Base-by-base conservation (phyloP, 352 stramenopile genomes). In the Pythium brassicae region DNA sequence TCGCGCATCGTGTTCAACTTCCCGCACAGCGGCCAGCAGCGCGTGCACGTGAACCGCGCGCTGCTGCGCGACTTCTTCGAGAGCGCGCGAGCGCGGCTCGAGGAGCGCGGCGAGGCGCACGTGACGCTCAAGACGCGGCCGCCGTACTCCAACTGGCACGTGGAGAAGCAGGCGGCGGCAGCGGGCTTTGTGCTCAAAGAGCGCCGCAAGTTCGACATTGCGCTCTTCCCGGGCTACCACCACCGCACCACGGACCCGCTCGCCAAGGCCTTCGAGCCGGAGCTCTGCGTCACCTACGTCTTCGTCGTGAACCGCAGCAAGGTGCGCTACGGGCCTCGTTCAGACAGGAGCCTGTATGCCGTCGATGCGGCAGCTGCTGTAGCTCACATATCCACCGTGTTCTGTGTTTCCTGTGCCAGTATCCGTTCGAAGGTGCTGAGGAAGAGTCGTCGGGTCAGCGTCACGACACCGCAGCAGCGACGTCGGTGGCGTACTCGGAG, bases 1-100 rank as follows among this genome's bases (percentile, higher is more conserved):
- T 71, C 89, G 53, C 89, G 77, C 62, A 87, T 95, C 45, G 72
- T 96, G 47, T 95, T 95, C 64, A 95, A 95, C 63, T 96, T 96
- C 61, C 87, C 87, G 9, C 87, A 96, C 64, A 95, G 74, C 23
- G 87, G 87, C 15, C 69, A 93, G 64, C 86, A 96, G 50, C 83
- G 87, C 46, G 87, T 96, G 49, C 87, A 96, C 57, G 75, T 94
- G 43, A 96, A 96, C 45, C 74, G 87, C 50, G 78, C 71, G 19
- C 46, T 96, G 60, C 61, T 96, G 20, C 58, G 75, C 12, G 74
- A 94, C 53, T 96, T 96, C 53, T 96, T 96, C 39, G 79, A 85
- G 58, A 94, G 81, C 59, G 87, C 83, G 9, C 76, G 83, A 9
- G 27, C 62, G 35, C 78, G 84, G 45, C 74, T 96, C 6, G 64